Base-by-base conservation (phyloP, 208 protist species). In the Herpetomonas samuelpessoai region DNA sequence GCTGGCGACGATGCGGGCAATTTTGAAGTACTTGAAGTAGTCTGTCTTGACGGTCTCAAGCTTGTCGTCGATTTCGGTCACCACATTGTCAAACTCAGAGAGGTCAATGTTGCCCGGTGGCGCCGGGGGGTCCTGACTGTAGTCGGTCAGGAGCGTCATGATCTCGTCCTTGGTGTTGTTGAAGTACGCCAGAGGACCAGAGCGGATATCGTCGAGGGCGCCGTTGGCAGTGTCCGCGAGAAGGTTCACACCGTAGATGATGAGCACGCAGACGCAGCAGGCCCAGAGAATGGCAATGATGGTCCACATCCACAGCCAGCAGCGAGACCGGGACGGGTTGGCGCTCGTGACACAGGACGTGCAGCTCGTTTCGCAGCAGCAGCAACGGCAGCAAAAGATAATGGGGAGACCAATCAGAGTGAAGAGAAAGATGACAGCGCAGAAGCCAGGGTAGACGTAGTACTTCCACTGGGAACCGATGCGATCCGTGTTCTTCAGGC, bases 251-350 rank as follows among this genome's bases (percentile, higher is more conserved):
- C 86, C 87, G 48, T 73, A 78, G 19, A 91, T 73, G 19, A 93
- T 62, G 26, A 93, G 53, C 21, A 89, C 60, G 47, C 70, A 75
- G 50, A 87, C 74, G 6, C 53, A 74, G 46, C 70, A 79, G 26
- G 78, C 68, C 48, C 71, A 70, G 14, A 90, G 61, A 3, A 89
- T 56, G 27, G 70, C 48, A 27, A 81, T 70, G 44, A 79, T 50
- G 24, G 82, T 78, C 77, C 70, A 87, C 74, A 93, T 86, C 82
- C 81, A 91, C 49, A 88, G 65, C 52, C 56, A 78, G 62, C 74
- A 86, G 31, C 72, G 76, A 18, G 66, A 50, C 21, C 69, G 48
- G 28, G 54, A 52, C 26, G 52, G 51, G 30, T 88, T 55, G 48
- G 26, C 50, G 45, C 52, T 48, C 14, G 73, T 65, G 51, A 4